phyloP scores from a whole-genome alignment of 2,329 filamentous ascomycete species.

The Sarocladium brachiariae region DNA sequence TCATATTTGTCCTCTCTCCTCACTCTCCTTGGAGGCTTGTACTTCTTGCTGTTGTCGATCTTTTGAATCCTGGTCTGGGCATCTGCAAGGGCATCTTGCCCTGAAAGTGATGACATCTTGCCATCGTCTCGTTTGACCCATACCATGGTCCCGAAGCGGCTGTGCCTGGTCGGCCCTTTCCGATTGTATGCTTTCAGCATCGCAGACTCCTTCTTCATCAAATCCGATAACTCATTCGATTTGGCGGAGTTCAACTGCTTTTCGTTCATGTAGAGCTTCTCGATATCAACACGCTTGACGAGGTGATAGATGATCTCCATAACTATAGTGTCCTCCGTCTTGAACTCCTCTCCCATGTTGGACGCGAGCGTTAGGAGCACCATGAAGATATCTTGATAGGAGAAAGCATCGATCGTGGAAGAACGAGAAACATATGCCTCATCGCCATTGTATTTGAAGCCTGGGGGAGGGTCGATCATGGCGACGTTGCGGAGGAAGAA shows the following conservation, averaged over 20 bases:
- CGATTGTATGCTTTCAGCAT: constrained; percentile 72
- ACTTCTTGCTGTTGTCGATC: constrained; percentile 87
- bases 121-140: constrained; percentile 87
- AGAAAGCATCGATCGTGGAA: constrained; percentile 79
- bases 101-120: constrained; percentile 79
- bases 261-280: constrained; percentile 80
- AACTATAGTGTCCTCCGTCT: constrained; percentile 78
- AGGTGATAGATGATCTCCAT: constrained; percentile 91
- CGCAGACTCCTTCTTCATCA: constrained; percentile 78
- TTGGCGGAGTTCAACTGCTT: constrained; percentile 62
- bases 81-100: constrained; percentile 76
- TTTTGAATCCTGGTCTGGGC: constrained; percentile 69
- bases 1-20: constrained; percentile 56
- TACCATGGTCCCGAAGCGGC: constrained; percentile 93
- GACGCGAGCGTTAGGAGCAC: constrained; percentile 81
- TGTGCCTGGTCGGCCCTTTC: constrained; percentile 79
- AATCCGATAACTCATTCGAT: constrained; percentile 62
- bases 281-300: constrained; percentile 79
- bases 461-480: constrained; percentile 69
- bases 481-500: constrained; percentile 86
- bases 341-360: constrained; percentile 90
- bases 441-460: constrained; percentile 73
- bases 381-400: constrained; percentile 84
- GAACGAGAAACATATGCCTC: constrained; percentile 85
- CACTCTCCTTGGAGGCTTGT: constrained; percentile 67